A percentile compares a stretch with the other conserved stretches of the same genome.
Evolutionary conservation across 2,329 filamentous ascomycete species (phyloP).

Genomic region (Thyridium curvatum): DNA sequence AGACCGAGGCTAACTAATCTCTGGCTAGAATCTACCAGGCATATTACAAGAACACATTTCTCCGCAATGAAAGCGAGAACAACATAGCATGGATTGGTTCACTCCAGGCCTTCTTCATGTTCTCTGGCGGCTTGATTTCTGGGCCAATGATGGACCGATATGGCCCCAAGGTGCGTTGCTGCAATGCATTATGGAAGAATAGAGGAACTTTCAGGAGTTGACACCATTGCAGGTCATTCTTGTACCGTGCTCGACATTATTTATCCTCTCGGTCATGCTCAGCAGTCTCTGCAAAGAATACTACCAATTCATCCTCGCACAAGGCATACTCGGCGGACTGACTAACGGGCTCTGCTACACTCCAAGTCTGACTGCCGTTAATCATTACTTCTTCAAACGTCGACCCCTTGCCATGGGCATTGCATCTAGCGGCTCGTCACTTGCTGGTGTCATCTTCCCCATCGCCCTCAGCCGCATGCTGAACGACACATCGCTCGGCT

Average conservation of each 20-base stretch:
- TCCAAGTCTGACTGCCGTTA: constrained; percentile 26
- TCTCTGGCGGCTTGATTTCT: constrained; percentile 16
- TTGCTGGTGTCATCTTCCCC: constrained; percentile 43
- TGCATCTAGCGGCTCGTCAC: constrained; percentile 26
- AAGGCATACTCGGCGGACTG: constrained; percentile 28
- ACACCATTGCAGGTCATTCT: constrained; percentile 2
- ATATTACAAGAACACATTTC: constrained; percentile 20
- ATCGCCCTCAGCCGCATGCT: constrained; percentile 28
- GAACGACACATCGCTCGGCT: constrained; percentile 12
- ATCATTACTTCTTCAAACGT: constrained; percentile 30
- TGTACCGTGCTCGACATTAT: constrained; percentile 7
- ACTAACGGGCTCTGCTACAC: constrained; percentile 24
- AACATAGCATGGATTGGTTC: constrained; percentile 30
- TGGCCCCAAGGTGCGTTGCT: constrained; percentile 16
- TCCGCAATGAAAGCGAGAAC: constrained; percentile 16
- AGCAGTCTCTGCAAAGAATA: constrained; percentile 27
- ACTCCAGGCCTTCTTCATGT: constrained; percentile 20
- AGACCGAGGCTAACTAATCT: too few relatives aligned
- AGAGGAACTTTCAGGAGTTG: too few relatives aligned
- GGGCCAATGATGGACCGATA: constrained; percentile 31
- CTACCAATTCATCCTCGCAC: constrained; percentile 33
- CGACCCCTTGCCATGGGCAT: constrained; percentile 30
- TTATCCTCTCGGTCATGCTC: constrained; percentile 22
- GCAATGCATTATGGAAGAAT: too few relatives aligned
- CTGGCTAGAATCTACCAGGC: constrained; percentile 21